Conservation (phyloP, 192 early-diverging fungal species). For the Podila horticola region DNA sequence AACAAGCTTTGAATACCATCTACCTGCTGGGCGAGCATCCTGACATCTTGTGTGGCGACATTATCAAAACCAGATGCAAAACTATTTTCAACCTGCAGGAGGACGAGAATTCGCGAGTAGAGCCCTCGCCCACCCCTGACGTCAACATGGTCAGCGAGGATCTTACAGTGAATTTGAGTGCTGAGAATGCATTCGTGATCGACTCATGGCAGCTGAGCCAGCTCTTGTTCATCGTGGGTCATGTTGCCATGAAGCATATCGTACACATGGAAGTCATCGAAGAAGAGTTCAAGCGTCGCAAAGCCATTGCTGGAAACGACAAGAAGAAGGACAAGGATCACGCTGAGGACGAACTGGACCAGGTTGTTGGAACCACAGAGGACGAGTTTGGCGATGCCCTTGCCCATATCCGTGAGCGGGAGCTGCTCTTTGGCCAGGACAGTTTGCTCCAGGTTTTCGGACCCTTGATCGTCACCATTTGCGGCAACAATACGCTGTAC, state of each 20-base stretch:
- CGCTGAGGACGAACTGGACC: conserved; percentile 89
- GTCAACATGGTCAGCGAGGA: conserved; percentile 13
- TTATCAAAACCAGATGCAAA: conserved; percentile 76
- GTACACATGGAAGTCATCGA: conserved; percentile 96
- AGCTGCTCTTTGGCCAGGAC: conserved; percentile 83
- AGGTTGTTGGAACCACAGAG: conserved; percentile 91
- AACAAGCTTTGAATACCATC: conserved; percentile 95
- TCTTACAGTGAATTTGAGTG: conserved; percentile 22
- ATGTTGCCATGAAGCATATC: conserved; percentile 96
- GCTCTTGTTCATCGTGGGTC: conserved; percentile 92
- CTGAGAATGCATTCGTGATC: conserved; percentile 31
- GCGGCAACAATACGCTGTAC: conserved; percentile 83
- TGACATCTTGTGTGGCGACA: conserved; percentile 78
- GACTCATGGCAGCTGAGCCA: conserved; percentile 85
- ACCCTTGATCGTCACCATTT: conserved; percentile 84
- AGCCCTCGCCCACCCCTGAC: conserved; percentile 20
- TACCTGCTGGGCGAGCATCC: conserved; percentile 93
- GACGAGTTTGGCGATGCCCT: conserved; percentile 97
- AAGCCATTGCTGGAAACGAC: conserved; percentile 51
- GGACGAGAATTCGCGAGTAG: conserved; percentile 45
- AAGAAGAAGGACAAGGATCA: conserved; percentile 52
- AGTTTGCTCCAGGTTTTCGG: conserved; percentile 86
- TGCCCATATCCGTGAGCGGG: conserved; percentile 86
- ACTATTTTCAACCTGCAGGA: conserved; percentile 68
- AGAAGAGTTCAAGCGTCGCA: conserved; percentile 91